Evolutionary conservation across 1,284 basidiomycete species (phyloP).

Genomic region (Leucoagaricus sp.): DNA sequence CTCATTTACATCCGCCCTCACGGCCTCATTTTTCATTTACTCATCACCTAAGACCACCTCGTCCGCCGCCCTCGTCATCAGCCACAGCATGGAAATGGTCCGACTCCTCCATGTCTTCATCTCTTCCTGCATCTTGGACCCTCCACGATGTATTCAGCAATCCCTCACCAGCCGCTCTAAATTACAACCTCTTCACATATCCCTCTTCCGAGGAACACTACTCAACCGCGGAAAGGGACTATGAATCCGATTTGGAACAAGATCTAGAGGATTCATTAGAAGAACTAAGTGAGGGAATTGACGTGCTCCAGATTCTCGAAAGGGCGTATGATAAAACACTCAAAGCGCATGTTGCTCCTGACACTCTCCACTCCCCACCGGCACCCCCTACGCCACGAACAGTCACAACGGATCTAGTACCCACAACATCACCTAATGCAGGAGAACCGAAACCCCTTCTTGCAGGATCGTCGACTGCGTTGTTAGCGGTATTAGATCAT

Average conservation of each 20-base stretch:
- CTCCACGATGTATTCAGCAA: conserved; percentile 7
- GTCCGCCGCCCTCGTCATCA: not conserved
- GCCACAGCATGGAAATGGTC: conserved; percentile 19
- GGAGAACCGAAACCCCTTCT: conserved; percentile 41
- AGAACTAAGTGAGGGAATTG: conserved; percentile 65
- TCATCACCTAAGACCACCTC: conserved; percentile 25
- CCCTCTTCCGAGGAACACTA: not conserved
- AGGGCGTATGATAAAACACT: conserved; percentile 66
- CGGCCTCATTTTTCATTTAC: conserved; percentile 26
- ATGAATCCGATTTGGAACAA: conserved; percentile 27
- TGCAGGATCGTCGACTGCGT: conserved; percentile 69
- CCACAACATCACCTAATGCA: not conserved
- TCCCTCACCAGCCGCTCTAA: not conserved
- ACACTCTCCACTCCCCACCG: not conserved
- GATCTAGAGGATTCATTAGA: conserved; percentile 56
- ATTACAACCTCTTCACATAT: not conserved
- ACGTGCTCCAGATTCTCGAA: conserved; percentile 67
- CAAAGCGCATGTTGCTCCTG: conserved; percentile 52
- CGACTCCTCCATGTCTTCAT: conserved; percentile 16
- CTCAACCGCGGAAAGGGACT: not conserved
- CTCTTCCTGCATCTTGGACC: conserved; percentile 11
- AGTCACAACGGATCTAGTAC: not conserved
- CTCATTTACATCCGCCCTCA: conserved; percentile 18
- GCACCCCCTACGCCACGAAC: not conserved
- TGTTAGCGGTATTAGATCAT: conserved; percentile 66